phyloP scores from a whole-genome alignment of 2,329 filamentous ascomycete species.

The Fusarium austroafricanum region DNA sequence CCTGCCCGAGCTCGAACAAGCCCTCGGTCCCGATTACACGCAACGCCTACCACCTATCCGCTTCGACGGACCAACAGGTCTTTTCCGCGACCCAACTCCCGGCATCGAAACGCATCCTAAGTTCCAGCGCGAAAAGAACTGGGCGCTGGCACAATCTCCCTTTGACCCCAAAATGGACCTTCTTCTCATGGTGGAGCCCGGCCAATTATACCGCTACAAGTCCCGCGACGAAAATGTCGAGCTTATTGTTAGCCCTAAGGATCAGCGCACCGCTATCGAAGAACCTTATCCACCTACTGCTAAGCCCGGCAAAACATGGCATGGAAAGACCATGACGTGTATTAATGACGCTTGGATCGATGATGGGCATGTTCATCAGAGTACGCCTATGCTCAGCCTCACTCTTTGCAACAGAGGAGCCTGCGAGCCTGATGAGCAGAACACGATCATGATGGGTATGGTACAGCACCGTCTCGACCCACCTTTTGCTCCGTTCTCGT shows the following conservation, averaged over 20 bases:
- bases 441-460: constrained; percentile 39
- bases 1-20: constrained; percentile 29
- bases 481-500: constrained; percentile 7
- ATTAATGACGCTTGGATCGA: constrained; percentile 36
- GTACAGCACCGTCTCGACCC: constrained; percentile 37
- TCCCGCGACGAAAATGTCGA: constrained; percentile 19
- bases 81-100: constrained; percentile 19
- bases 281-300: constrained; percentile 25
- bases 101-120: constrained; percentile 28
- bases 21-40: constrained; percentile 16
- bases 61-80: constrained; percentile 20
- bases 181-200: constrained; percentile 36
- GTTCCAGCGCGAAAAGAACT: constrained; percentile 41
- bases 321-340: constrained; percentile 24
- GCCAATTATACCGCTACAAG: constrained; percentile 30
- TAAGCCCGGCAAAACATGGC: constrained; percentile 25
- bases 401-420: constrained; percentile 37
- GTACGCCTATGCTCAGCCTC: constrained; percentile 37
- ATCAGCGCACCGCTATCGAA: constrained; percentile 26
- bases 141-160: constrained; percentile 33
- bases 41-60: constrained; percentile 19
- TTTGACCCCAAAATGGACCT: constrained; percentile 26
- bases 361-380: constrained; percentile 35
- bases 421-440: constrained; percentile 28
- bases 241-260: not conserved